Percentiles rank a stretch among this genome's conserved stretches.
Evolutionary conservation across 805 yeast species (phyloP).

Genomic region (Starmerella gropengiesseri): DNA sequence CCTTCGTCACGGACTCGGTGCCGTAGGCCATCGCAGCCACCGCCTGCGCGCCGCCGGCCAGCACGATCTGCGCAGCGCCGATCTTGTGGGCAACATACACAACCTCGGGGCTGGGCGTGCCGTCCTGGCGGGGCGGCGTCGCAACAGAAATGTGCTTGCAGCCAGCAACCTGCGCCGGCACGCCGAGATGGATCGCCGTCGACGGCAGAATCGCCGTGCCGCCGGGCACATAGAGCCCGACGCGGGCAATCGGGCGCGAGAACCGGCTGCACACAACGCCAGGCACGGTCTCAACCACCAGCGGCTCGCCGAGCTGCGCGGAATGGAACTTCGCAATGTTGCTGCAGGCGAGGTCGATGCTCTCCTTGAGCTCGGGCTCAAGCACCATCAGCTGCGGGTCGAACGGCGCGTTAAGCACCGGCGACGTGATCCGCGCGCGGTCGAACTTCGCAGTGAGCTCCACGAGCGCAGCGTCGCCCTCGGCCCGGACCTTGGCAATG

Average conservation of each 20-base stretch:
- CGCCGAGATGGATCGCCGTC: conserved; percentile 95
- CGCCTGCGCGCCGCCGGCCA: conserved; percentile 99
- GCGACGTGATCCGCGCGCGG: conserved; percentile 58
- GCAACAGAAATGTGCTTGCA: conserved; percentile 87
- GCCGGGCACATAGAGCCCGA: conserved; percentile 95
- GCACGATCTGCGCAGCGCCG: conserved; percentile 78
- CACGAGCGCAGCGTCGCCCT: conserved; percentile 81
- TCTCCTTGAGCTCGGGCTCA: conserved; percentile 60
- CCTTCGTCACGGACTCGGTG: conserved; percentile 81
- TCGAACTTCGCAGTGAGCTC: conserved; percentile 88
- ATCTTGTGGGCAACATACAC: conserved; percentile 94
- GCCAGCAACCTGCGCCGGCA: conserved; percentile 96
- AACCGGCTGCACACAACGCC: conserved; percentile 93
- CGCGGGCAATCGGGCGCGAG: conserved; percentile 87
- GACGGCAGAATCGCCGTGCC: conserved; percentile 98
- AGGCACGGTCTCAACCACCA: conserved; percentile 82
- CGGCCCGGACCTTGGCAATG: conserved; percentile 57
- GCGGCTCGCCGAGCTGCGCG: conserved; percentile 65
- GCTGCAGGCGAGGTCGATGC: conserved; percentile 79
- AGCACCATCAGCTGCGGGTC: conserved; percentile 64
- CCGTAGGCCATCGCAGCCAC: conserved; percentile 99
- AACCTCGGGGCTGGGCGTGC: conserved; percentile 90
- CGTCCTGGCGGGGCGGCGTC: conserved; percentile 90
- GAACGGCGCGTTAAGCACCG: conserved; percentile 82
- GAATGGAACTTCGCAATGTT: conserved; percentile 87